These are phyloP conservation scores for Elaeagnus macrophylla DNA, from an alignment of 306 rosid species.

Conservation along the genomic window DNA sequence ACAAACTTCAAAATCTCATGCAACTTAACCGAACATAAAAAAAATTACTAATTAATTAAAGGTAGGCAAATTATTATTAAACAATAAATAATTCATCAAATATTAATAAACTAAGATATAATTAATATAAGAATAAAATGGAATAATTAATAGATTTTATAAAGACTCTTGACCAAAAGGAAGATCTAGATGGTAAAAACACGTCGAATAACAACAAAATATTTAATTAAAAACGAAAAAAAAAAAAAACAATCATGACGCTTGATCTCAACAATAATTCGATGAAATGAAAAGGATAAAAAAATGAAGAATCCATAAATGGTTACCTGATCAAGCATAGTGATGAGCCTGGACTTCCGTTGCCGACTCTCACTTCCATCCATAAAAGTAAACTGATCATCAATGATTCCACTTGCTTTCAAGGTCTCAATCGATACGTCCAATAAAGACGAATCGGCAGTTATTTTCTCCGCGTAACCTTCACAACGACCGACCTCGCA, in stretches of 20 bases:
- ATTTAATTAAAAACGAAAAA: background rate
- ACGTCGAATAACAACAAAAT: conserved; percentile 8
- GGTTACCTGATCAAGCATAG: conserved; percentile 76
- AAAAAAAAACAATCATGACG: conserved; percentile 6
- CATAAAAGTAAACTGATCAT: background rate
- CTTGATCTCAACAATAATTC: background rate
- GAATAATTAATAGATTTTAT: conserved; percentile 4
- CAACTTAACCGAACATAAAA: too few species aligned
- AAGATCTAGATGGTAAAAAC: conserved; percentile 4
- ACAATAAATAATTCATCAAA: too few species aligned
- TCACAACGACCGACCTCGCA: conserved; percentile 41
- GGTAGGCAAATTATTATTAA: too few species aligned
- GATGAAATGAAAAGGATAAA: background rate
- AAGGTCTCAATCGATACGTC: conserved; percentile 32
- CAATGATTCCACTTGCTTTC: conserved; percentile 7
- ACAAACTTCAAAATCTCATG: too few species aligned
- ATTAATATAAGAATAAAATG: background rate
- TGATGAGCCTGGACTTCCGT: conserved; percentile 49
- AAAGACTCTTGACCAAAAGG: conserved; percentile 11
- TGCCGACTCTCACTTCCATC: conserved; percentile 34
- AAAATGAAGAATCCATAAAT: background rate
- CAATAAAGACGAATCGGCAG: conserved; percentile 34
- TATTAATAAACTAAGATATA: too few species aligned
- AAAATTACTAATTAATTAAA: too few species aligned
- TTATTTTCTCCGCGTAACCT: conserved; percentile 16